A percentile compares a stretch with the other conserved stretches of the same genome.
Evolutionary conservation across 148 eudicot genomes (phyloP).

Genomic region (Drosera capensis): DNA sequence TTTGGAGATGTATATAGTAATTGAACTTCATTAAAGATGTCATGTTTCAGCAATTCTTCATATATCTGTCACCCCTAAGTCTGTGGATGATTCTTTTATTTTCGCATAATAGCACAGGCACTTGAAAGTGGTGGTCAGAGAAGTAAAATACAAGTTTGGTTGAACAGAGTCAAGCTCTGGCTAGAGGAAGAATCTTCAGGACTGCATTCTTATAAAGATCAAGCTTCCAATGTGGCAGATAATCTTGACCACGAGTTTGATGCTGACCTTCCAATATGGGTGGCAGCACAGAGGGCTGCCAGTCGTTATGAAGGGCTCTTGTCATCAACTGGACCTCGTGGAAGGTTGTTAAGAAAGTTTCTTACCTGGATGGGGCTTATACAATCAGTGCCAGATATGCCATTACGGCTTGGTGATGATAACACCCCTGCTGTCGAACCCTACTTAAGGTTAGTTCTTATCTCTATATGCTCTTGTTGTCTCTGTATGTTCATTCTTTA

Average conservation of each 20-base stretch:
- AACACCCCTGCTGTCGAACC: slow-evolving; percentile 32
- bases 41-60: neutral
- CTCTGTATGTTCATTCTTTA: neutral
- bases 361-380: slow-evolving; percentile 51
- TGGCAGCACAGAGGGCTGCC: slow-evolving; percentile 86
- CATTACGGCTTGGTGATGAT: slow-evolving; percentile 31
- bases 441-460: slow-evolving; percentile 35
- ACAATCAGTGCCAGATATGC: slow-evolving; percentile 34
- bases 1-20: too few species aligned
- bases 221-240: slow-evolving; percentile 16
- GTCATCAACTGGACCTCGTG: slow-evolving; percentile 77
- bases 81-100: neutral
- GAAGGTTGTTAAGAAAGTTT: slow-evolving; percentile 63
- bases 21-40: too few species aligned
- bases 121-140: slow-evolving; percentile 22
- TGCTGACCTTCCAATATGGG: slow-evolving; percentile 56
- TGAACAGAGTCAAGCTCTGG: slow-evolving; percentile 35
- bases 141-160: slow-evolving; percentile 28
- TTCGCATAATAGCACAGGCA: slow-evolving; percentile 12
- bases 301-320: slow-evolving; percentile 85
- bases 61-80: neutral
- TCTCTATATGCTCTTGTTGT: slow-evolving; percentile 1
- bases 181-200: slow-evolving; percentile 24
- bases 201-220: slow-evolving; percentile 24
- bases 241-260: slow-evolving; percentile 25